Evolutionary conservation across 495 filamentous ascomycete genomes (phyloP), one percentile per base, ranked within the genome.

Genomic region (Mytilinidion resinicola): DNA sequence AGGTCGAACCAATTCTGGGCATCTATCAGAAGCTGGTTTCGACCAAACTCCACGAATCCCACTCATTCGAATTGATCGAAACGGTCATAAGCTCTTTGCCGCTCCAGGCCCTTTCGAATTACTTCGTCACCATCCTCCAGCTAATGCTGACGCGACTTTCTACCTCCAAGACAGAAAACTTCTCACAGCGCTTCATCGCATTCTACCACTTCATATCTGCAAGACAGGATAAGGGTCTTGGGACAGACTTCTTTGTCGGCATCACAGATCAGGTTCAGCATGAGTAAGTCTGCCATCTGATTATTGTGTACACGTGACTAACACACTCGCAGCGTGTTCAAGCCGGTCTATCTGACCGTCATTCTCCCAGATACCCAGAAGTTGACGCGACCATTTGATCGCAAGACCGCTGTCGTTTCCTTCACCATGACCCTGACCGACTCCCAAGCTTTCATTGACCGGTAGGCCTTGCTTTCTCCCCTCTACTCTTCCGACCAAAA

Each of bases 201-300:
- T 89, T 97, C 76, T 97, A 90, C 71, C 91, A 96, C 69, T 85
- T 96, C 66, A 78, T 97, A 39, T 89, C 88, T 47, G 85, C 90
- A 10, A 81, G 80, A 41, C 79, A 84, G 41, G 78, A 84, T 17
- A 84, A 89, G 66, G 90, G 90, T 30, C 81, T 91, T 50, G 91
- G 90, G 46, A 82, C 90, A 14, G 95, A 99, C 71, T 95, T 88
- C 72, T 85, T 96, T 73, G 86, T 96, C 74, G 78, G 76, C 57
- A 79, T 87, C 56, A 82, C 86, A 36, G 91, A 98, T 65, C 75
- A 82, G 48, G 80, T 97, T 33, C 92, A 97, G 71, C 72, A 77
- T 37, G 84, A 82, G 81, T 83, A 70, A 70, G 78, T 72, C 10
- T 9, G 21, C 25, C 43, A 17, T 53, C 30, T 19, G 12, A 1